These are phyloP conservation scores for Euphorbia celastroides DNA, from an alignment of 441 rosid species.

Conservation along the genomic window DNA sequence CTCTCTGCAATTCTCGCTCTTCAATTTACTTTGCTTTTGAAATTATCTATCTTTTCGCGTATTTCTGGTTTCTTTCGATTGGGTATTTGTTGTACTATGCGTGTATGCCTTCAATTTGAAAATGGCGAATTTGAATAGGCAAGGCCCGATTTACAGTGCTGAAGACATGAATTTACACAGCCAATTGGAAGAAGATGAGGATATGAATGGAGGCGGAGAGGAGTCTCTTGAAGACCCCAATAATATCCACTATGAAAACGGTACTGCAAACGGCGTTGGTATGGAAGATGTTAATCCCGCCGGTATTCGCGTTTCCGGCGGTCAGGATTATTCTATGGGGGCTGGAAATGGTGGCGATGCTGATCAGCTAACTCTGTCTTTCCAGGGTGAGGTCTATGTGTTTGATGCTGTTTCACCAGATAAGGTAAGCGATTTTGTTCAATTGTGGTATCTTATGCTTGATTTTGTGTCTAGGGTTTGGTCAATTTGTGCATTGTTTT, in stretches of 20 bases:
- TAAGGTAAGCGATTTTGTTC: slow-evolving; percentile 39
- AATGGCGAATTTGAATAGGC: slow-evolving; percentile 27
- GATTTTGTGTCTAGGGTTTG: slow-evolving; percentile 5
- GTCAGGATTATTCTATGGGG: slow-evolving; percentile 20
- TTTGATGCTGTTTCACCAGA: slow-evolving; percentile 79
- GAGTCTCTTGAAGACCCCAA: slow-evolving; percentile 32
- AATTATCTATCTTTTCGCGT: too few relatives aligned
- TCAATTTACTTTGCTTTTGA: too few relatives aligned
- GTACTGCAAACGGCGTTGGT: slow-evolving; percentile 17
- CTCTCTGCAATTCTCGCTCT: too few relatives aligned
- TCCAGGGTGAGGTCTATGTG: slow-evolving; percentile 84
- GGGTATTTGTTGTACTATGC: not conserved
- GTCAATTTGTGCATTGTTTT: not conserved
- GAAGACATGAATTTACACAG: slow-evolving; percentile 22
- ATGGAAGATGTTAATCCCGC: slow-evolving; percentile 26
- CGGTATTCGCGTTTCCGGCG: slow-evolving; percentile 21
- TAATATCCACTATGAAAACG: slow-evolving; percentile 26
- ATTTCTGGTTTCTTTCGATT: not conserved
- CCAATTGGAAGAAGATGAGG: slow-evolving; percentile 28
- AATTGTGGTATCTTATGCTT: not conserved
- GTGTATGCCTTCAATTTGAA: not conserved
- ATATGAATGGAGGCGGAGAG: slow-evolving; percentile 24
- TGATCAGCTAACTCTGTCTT: slow-evolving; percentile 78
- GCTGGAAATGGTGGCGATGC: slow-evolving; percentile 28
- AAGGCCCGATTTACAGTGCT: slow-evolving; percentile 20